Evolutionary conservation across 345 rosid species (phyloP).

Genomic region (Pistacia vera): DNA sequence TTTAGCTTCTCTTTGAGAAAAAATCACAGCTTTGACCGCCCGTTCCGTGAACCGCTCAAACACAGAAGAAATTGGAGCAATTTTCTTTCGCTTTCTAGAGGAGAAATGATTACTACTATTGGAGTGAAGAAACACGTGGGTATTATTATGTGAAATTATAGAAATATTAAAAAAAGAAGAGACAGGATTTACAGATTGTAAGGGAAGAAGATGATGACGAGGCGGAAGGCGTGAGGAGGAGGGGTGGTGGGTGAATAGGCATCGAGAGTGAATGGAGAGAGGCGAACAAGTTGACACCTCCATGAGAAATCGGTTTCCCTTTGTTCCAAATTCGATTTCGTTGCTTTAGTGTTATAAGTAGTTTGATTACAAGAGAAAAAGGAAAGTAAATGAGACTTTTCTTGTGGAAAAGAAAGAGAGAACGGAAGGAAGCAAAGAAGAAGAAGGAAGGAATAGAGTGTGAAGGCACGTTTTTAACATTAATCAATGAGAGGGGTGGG

Average conservation of each 20-base stretch:
- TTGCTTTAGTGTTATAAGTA: neutral
- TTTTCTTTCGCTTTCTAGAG: constrained; percentile 38
- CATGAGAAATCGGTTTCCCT: constrained; percentile 28
- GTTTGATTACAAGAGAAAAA: neutral
- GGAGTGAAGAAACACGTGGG: constrained; percentile 23
- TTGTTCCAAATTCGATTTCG: neutral
- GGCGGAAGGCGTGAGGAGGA: constrained; percentile 23
- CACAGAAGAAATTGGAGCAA: constrained; percentile 58
- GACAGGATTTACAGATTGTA: constrained; percentile 29
- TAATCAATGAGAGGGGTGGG: neutral
- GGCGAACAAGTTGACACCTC: constrained; percentile 63
- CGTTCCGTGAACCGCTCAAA: constrained; percentile 91
- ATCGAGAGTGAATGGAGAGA: constrained; percentile 52
- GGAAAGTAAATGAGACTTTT: neutral
- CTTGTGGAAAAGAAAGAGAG: constrained; percentile 16
- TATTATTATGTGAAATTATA: constrained; percentile 35
- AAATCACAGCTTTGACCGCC: constrained; percentile 76
- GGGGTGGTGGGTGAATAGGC: constrained; percentile 20
- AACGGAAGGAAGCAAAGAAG: constrained; percentile 1
- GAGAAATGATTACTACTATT: constrained; percentile 1
- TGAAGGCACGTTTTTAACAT: neutral
- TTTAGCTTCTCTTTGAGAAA: constrained; percentile 85
- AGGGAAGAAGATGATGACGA: constrained; percentile 18
- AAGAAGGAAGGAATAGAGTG: constrained; percentile 45
- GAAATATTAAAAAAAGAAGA: constrained; percentile 62